These are phyloP conservation scores for Solanum etuberosum DNA, from an alignment of 257 asterid genomes.

Conservation along the genomic window DNA sequence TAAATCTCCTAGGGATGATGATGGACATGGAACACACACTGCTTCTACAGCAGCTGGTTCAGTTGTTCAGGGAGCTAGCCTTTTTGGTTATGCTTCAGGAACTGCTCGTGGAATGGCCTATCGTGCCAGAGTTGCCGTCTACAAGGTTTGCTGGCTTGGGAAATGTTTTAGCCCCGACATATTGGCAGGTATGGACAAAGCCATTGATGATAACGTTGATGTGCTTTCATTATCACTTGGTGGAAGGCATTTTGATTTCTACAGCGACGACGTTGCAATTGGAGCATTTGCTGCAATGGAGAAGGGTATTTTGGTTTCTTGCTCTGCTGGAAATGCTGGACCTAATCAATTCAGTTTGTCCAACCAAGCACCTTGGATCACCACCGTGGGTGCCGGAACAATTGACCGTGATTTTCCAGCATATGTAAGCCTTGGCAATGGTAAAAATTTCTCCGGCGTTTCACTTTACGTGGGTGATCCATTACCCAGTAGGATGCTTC, in stretches of 20 bases:
- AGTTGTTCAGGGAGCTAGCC: constrained; percentile 46
- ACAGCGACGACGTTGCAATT: constrained; percentile 44
- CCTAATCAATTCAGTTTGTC: constrained; percentile 43
- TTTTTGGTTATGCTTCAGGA: constrained; percentile 72
- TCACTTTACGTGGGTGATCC: constrained; percentile 36
- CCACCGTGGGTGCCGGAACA: constrained; percentile 89
- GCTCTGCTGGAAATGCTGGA: constrained; percentile 81
- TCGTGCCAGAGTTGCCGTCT: constrained; percentile 57
- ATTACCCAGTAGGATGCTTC: constrained; percentile 37
- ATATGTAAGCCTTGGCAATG: constrained; percentile 60
- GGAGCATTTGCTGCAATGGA: constrained; percentile 84
- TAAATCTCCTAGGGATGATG: constrained; percentile 73
- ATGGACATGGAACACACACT: constrained; percentile 90
- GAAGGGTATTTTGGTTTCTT: constrained; percentile 66
- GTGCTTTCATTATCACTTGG: constrained; percentile 72
- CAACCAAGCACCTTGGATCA: constrained; percentile 84
- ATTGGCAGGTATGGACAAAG: constrained; percentile 65
- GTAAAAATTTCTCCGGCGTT: constrained; percentile 58
- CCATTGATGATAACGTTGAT: constrained; percentile 58
- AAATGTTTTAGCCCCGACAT: constrained; percentile 83
- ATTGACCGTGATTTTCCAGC: constrained; percentile 86
- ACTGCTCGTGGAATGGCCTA: constrained; percentile 89
- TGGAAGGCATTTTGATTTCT: constrained; percentile 57
- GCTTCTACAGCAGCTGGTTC: constrained; percentile 81
- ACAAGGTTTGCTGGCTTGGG: constrained; percentile 74